Evolutionary conservation across 1,284 basidiomycete genomes (phyloP).

Genomic region (Laetiporus sulphureus): DNA sequence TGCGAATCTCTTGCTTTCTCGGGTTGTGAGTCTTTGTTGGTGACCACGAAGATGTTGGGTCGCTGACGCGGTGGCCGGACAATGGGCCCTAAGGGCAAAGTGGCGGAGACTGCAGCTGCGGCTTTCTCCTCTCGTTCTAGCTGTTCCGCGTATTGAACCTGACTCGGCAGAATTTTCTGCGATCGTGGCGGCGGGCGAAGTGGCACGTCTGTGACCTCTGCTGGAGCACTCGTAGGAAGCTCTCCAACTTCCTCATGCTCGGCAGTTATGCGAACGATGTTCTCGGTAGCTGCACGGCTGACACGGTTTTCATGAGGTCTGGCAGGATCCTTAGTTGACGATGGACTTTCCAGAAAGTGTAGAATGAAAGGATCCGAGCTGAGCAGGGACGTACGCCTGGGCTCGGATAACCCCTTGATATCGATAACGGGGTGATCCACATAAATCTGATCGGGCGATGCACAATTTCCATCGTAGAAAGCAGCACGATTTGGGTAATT

Average conservation of each 20-base stretch:
- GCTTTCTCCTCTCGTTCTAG: slow-evolving; percentile 2
- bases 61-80: slow-evolving; percentile 11
- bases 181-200: no score
- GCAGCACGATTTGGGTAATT: slow-evolving; percentile 6
- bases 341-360: slow-evolving; percentile 4
- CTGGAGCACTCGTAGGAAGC: slow-evolving; percentile 10
- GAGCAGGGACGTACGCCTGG: slow-evolving; percentile 5
- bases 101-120: slow-evolving; percentile 5
- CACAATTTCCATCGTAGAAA: neutral
- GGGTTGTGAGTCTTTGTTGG: slow-evolving; percentile 9
- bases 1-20: slow-evolving; percentile 3
- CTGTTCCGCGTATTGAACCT: slow-evolving; percentile 15
- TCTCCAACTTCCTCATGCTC: no score
- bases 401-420: neutral
- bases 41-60: slow-evolving; percentile 15
- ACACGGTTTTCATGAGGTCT: no score
- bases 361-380: slow-evolving; percentile 5
- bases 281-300: no score
- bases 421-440: neutral
- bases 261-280: no score
- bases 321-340: no score
- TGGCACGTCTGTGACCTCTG: neutral
- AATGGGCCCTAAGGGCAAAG: slow-evolving; percentile 13
- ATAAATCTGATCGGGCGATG: no score
- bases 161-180: slow-evolving; percentile 18